Conservation (phyloP, 2,329 filamentous ascomycete species). For the Aureobasidium sp. region DNA sequence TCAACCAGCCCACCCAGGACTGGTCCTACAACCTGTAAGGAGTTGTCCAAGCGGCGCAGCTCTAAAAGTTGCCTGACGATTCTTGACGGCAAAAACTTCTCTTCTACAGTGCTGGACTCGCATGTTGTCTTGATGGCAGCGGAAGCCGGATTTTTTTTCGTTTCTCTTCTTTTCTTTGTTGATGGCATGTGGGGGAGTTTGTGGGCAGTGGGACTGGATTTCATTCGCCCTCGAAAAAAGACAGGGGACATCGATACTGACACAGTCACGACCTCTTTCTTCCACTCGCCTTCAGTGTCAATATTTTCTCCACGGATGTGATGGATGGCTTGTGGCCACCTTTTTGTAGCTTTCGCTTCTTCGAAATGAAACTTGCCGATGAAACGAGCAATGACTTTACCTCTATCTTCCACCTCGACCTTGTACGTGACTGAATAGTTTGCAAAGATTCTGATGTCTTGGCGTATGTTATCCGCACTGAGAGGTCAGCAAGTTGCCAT, state of each 20-base stretch:
- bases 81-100: conserved; percentile 5
- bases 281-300: conserved; percentile 6
- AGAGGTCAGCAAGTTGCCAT: background rate
- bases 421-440: background rate
- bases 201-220: conserved; percentile 11
- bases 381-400: conserved; percentile 11
- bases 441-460: background rate
- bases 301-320: conserved; percentile 9
- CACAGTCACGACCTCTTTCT: conserved; percentile 6
- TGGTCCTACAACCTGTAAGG: conserved; percentile 14
- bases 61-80: conserved; percentile 4
- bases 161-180: background rate
- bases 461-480: background rate
- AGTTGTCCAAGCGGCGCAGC: background rate
- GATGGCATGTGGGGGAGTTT: conserved; percentile 10
- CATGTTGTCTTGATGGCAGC: conserved; percentile 8
- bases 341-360: conserved; percentile 8
- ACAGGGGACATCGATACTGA: background rate
- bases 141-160: background rate
- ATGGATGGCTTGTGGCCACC: conserved; percentile 2
- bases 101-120: conserved; percentile 7
- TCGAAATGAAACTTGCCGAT: conserved; percentile 6
- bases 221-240: background rate
- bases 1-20: conserved; percentile 12
- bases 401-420: background rate